A percentile compares a stretch with the other conserved stretches of the same genome.
phyloP scores from a whole-genome alignment of 2,329 filamentous ascomycete genomes.

The Sporothrix sp. region DNA sequence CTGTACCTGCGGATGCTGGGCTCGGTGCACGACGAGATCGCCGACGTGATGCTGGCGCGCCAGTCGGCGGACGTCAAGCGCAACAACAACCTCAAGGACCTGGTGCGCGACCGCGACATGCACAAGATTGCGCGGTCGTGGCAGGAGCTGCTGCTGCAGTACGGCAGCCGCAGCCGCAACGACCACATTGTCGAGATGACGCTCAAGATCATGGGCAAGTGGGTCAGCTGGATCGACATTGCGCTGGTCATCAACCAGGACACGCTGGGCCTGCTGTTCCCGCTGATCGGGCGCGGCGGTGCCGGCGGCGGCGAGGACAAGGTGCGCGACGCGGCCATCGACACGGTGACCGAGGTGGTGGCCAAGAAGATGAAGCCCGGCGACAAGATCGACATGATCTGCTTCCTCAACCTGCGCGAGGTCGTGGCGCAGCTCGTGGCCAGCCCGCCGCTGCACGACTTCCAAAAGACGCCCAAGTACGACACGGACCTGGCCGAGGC shows the following conservation, averaged over 20 bases:
- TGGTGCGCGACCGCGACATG: conserved; percentile 78
- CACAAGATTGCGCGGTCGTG: conserved; percentile 80
- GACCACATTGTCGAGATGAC: conserved; percentile 75
- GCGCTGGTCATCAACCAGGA: conserved; percentile 81
- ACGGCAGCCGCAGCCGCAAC: conserved; percentile 58
- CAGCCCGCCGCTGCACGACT: conserved; percentile 70
- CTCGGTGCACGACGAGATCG: conserved; percentile 94
- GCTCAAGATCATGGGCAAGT: conserved; percentile 84
- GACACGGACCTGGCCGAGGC: conserved; percentile 93
- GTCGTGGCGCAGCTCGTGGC: conserved; percentile 79
- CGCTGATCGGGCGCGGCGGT: conserved; percentile 71
- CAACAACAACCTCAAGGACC: conserved; percentile 83
- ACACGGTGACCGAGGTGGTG: conserved; percentile 91
- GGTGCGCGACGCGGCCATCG: conserved; percentile 82
- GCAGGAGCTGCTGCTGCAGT: conserved; percentile 80
- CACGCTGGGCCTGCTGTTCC: conserved; percentile 76
- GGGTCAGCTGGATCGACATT: conserved; percentile 99
- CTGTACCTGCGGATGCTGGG: conserved; percentile 83
- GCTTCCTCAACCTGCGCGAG: conserved; percentile 76
- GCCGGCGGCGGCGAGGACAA: conserved; percentile 57
- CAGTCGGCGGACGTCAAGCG: conserved; percentile 70
- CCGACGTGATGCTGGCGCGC: conserved; percentile 76
- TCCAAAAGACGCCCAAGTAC: conserved; percentile 73
- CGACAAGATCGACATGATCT: conserved; percentile 91
- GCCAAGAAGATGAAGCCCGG: conserved; percentile 94